Evolutionary conservation across 1,284 basidiomycete genomes (phyloP).

Genomic region (Papiliotrema laurentii): DNA sequence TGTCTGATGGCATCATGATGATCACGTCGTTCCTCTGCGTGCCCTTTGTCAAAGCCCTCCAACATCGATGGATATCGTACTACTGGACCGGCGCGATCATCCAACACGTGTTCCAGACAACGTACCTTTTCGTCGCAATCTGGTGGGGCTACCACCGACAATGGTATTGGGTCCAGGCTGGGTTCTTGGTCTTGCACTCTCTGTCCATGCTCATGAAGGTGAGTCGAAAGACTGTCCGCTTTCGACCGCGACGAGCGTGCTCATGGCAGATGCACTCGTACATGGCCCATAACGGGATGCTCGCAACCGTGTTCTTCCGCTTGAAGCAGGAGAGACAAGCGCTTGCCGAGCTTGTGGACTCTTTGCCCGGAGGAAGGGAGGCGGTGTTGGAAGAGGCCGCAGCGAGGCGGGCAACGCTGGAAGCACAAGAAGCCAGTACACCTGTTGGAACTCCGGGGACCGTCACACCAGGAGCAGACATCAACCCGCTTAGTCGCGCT

Average conservation of each 20-base stretch:
- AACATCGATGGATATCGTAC: constrained; percentile 72
- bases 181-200: constrained; percentile 79
- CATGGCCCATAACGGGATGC: constrained; percentile 79
- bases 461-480: constrained; percentile 35
- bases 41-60: constrained; percentile 72
- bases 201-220: constrained; percentile 48
- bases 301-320: constrained; percentile 55
- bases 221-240: constrained; percentile 2
- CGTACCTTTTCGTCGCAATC: constrained; percentile 64
- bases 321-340: constrained; percentile 34
- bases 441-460: constrained; percentile 31
- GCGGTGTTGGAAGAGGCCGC: constrained; percentile 35
- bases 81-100: constrained; percentile 66
- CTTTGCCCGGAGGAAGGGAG: constrained; percentile 36
- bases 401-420: constrained; percentile 22
- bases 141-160: constrained; percentile 56
- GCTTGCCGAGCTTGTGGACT: constrained; percentile 30
- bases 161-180: constrained; percentile 98
- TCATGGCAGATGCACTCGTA: constrained; percentile 73
- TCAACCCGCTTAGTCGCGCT: background rate
- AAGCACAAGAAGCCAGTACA: constrained; percentile 31
- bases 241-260: constrained; percentile 1
- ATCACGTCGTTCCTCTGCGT: constrained; percentile 69
- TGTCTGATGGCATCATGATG: constrained; percentile 80
- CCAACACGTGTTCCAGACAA: constrained; percentile 72